phyloP scores from a whole-genome alignment of 2,329 filamentous ascomycete species.

The Laburnicola sp. region DNA sequence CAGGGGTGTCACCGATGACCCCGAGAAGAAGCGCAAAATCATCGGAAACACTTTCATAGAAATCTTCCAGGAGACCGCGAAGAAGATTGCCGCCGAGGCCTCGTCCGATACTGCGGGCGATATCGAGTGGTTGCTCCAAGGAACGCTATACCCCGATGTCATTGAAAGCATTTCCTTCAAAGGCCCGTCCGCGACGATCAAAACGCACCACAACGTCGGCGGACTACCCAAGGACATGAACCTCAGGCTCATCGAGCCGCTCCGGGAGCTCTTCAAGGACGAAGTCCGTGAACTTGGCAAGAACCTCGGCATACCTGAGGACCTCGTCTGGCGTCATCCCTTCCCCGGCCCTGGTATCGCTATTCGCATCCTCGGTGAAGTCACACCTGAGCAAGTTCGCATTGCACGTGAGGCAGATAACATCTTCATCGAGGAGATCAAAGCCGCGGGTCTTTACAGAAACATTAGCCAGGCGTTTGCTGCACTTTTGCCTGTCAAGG shows the following conservation, averaged over 20 bases:
- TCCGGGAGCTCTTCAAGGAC: conserved; percentile 81
- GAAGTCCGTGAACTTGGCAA: conserved; percentile 73
- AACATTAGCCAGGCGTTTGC: conserved; percentile 72
- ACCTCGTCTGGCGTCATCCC: conserved; percentile 78
- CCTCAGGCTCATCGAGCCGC: conserved; percentile 75
- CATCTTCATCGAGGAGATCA: conserved; percentile 79
- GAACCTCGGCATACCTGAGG: conserved; percentile 69
- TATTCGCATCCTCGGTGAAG: conserved; percentile 80
- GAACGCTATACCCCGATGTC: conserved; percentile 77
- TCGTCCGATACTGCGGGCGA: conserved; percentile 69
- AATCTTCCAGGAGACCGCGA: conserved; percentile 79
- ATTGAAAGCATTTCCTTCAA: conserved; percentile 75
- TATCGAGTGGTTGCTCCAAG: conserved; percentile 86
- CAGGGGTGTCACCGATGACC: conserved; percentile 71
- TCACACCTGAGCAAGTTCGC: conserved; percentile 75
- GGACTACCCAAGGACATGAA: conserved; percentile 66
- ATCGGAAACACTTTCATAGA: conserved; percentile 83
- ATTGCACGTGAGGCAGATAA: conserved; percentile 77
- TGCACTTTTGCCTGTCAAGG: conserved; percentile 66
- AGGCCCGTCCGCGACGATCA: conserved; percentile 71
- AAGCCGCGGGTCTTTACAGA: conserved; percentile 70
- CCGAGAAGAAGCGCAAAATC: conserved; percentile 88
- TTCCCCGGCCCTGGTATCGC: conserved; percentile 77
- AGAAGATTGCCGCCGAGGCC: conserved; percentile 71
- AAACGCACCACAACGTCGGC: conserved; percentile 74